These are phyloP conservation scores for Lathyrus aphaca DNA, from an alignment of 306 rosid genomes.

Conservation along the genomic window DNA sequence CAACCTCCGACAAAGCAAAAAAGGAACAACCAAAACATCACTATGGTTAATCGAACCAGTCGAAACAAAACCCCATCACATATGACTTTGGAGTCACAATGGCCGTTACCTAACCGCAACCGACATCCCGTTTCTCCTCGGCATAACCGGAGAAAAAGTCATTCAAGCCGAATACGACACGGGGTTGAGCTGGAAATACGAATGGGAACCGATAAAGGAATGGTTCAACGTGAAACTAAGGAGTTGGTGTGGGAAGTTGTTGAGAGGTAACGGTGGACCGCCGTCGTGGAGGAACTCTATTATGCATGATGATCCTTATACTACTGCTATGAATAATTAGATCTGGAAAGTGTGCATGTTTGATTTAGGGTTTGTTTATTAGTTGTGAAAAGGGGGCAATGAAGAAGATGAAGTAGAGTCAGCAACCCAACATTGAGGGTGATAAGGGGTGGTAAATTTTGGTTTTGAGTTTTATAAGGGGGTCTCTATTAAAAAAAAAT, in stretches of 20 bases:
- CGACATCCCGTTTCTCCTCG: conserved; percentile 53
- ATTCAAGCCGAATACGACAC: conserved; percentile 42
- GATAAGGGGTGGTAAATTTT: too few species aligned
- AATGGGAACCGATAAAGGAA: conserved; percentile 74
- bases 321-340: conserved; percentile 59
- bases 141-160: conserved; percentile 67
- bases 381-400: too few species aligned
- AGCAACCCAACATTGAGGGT: too few species aligned
- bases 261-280: conserved; percentile 80
- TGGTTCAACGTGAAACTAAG: conserved; percentile 64
- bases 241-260: conserved; percentile 74
- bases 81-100: conserved; percentile 54
- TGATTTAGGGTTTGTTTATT: too few species aligned
- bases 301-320: conserved; percentile 68
- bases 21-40: conserved; percentile 43
- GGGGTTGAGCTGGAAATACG: conserved; percentile 46
- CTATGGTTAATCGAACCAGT: conserved; percentile 64
- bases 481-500: too few species aligned
- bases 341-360: too few species aligned
- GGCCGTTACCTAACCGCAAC: conserved; percentile 69
- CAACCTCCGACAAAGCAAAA: conserved; percentile 66
- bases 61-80: conserved; percentile 48
- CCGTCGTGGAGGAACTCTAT: conserved; percentile 89
- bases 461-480: too few species aligned
- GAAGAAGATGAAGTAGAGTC: too few species aligned